Conservation (phyloP, 1,284 basidiomycete genomes). For the Polyporus tsugae region DNA sequence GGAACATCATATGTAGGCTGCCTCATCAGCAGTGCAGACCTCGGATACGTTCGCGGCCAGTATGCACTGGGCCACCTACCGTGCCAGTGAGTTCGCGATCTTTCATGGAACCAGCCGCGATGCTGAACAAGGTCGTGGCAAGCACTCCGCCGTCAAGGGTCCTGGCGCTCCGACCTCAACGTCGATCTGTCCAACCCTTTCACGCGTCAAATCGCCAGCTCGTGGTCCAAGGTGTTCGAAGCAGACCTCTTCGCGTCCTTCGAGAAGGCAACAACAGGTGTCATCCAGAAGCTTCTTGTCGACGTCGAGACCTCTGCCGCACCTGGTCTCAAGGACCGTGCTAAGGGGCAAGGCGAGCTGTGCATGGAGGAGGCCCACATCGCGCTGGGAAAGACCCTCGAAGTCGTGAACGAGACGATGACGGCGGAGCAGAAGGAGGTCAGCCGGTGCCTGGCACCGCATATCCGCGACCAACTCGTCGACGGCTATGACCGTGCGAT, state of each 20-base stretch:
- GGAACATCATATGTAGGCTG: conserved; percentile 48
- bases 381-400: conserved; percentile 56
- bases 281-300: conserved; percentile 53
- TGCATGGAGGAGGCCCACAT: conserved; percentile 61
- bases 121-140: conserved; percentile 14
- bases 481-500: conserved; percentile 62
- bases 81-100: conserved; percentile 53
- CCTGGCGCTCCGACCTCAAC: conserved; percentile 65
- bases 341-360: conserved; percentile 56
- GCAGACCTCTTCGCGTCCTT: conserved; percentile 63
- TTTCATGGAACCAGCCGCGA: neutral
- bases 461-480: conserved; percentile 58
- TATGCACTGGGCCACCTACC: conserved; percentile 67
- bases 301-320: conserved; percentile 62
- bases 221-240: conserved; percentile 68
- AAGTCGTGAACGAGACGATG: conserved; percentile 58
- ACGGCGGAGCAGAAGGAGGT: conserved; percentile 65
- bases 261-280: conserved; percentile 46
- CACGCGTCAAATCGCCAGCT: conserved; percentile 63
- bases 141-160: conserved; percentile 64
- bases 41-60: conserved; percentile 58
- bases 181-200: conserved; percentile 64
- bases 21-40: conserved; percentile 54
- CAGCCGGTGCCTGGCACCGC: conserved; percentile 63
- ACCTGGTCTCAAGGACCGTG: conserved; percentile 58